Conservation (phyloP, 2,329 filamentous ascomycete genomes). For the Dactylella cylindrospora region DNA sequence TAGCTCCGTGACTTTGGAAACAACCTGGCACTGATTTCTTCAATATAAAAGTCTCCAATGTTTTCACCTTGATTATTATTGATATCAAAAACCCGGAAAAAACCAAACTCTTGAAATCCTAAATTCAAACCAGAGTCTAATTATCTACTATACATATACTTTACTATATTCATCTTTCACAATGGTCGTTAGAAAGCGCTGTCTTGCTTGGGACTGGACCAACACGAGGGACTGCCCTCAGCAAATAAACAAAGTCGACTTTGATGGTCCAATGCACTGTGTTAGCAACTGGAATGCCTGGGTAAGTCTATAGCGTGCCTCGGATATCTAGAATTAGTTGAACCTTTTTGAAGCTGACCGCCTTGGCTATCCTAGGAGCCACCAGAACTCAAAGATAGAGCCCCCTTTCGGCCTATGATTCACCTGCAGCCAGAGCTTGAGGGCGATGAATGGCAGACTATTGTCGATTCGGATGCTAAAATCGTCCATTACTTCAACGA, state of each 20-base stretch:
- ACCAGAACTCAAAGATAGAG: constrained; percentile 51
- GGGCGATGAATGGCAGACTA: constrained; percentile 53
- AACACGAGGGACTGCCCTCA: constrained; percentile 51
- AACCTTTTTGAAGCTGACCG: not conserved
- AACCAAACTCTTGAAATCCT: too few species aligned
- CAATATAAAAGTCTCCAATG: too few species aligned
- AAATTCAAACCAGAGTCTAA: too few species aligned
- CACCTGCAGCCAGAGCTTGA: constrained; percentile 52
- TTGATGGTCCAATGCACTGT: constrained; percentile 51
- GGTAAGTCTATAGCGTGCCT: constrained; percentile 35
- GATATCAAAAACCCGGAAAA: too few species aligned
- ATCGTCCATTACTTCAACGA: constrained; percentile 57
- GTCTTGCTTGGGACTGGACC: constrained; percentile 56
- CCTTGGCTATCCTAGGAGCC: constrained; percentile 44
- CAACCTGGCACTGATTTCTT: too few species aligned
- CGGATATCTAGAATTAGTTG: not conserved
- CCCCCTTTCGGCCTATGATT: constrained; percentile 55
- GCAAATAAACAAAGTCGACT: constrained; percentile 52
- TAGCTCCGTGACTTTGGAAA: too few species aligned
- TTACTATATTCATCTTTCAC: too few species aligned
- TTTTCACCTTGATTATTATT: too few species aligned
- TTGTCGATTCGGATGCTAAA: constrained; percentile 49
- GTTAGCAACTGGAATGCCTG: constrained; percentile 55
- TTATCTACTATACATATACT: too few species aligned
- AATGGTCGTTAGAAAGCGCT: constrained; percentile 50